These are phyloP conservation scores for Cardamine occulta DNA, from an alignment of 345 rosid species.

Conservation along the genomic window DNA sequence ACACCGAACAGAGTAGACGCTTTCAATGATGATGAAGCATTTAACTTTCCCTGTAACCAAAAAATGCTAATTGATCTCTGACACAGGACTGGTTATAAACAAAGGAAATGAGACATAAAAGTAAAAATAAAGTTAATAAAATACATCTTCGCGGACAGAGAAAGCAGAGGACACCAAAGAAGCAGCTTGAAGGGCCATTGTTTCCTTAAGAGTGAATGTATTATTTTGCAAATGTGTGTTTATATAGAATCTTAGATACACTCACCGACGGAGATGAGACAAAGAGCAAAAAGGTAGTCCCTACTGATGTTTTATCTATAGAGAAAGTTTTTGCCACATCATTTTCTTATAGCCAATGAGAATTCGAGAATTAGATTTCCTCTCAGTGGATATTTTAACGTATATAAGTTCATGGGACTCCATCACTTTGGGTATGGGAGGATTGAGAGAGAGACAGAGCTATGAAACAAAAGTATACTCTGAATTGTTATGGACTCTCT, in stretches of 20 bases:
- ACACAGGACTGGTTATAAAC: neutral
- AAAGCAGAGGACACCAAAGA: constrained; percentile 72
- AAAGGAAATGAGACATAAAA: neutral
- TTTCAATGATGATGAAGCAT: constrained; percentile 49
- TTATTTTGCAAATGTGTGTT: constrained; percentile 33
- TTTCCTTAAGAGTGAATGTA: constrained; percentile 15
- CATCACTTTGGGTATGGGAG: constrained; percentile 30
- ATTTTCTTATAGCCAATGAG: constrained; percentile 57
- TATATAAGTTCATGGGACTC: constrained; percentile 32
- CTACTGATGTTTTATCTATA: constrained; percentile 30
- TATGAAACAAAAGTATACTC: constrained; percentile 21
- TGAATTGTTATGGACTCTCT: constrained; percentile 27
- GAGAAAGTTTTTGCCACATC: constrained; percentile 53
- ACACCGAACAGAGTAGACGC: constrained; percentile 78
- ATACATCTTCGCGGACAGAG: constrained; percentile 66
- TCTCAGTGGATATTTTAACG: constrained; percentile 28
- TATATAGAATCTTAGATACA: constrained; percentile 20
- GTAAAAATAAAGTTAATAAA: neutral
- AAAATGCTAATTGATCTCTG: constrained; percentile 9
- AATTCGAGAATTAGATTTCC: constrained; percentile 60
- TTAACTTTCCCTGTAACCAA: constrained; percentile 58
- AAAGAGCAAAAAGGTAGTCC: constrained; percentile 11
- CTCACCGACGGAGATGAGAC: constrained; percentile 34
- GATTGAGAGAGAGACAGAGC: neutral
- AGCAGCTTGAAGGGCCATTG: constrained; percentile 76